Evolutionary conservation across 345 rosid species (phyloP).

Genomic region (Eucalyptus viminalis): DNA sequence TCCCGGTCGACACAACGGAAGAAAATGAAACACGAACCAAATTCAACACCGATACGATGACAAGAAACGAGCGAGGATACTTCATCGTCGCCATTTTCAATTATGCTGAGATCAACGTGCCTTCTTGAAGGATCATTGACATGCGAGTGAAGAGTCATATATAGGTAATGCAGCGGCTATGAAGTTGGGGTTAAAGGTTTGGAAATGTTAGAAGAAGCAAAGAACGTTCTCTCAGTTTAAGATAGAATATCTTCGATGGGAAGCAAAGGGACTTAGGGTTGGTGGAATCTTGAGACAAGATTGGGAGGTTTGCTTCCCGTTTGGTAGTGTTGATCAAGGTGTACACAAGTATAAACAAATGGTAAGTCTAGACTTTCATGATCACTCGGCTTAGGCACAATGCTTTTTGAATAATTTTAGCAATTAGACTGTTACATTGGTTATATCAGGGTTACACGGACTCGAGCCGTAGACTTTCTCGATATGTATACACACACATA

Average conservation of each 20-base stretch:
- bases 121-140: neutral
- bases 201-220: neutral
- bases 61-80: neutral
- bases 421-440: neutral
- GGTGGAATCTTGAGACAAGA: neutral
- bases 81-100: neutral
- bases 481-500: too few relatives aligned
- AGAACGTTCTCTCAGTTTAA: neutral
- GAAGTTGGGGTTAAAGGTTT: neutral
- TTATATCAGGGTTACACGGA: neutral
- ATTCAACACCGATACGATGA: neutral
- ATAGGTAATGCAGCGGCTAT: neutral
- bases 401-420: neutral
- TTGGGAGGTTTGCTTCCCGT: neutral
- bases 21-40: conserved; percentile 21
- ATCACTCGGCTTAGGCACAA: neutral
- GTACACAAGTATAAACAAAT: neutral
- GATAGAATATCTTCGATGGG: neutral
- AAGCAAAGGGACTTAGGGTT: conserved; percentile 1
- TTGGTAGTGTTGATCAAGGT: neutral
- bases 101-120: neutral
- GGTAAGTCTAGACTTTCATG: neutral
- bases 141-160: neutral
- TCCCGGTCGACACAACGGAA: conserved; percentile 46
- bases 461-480: neutral